phyloP scores from a whole-genome alignment of 805 yeast genomes.

The Myxozyma nipponensis region DNA sequence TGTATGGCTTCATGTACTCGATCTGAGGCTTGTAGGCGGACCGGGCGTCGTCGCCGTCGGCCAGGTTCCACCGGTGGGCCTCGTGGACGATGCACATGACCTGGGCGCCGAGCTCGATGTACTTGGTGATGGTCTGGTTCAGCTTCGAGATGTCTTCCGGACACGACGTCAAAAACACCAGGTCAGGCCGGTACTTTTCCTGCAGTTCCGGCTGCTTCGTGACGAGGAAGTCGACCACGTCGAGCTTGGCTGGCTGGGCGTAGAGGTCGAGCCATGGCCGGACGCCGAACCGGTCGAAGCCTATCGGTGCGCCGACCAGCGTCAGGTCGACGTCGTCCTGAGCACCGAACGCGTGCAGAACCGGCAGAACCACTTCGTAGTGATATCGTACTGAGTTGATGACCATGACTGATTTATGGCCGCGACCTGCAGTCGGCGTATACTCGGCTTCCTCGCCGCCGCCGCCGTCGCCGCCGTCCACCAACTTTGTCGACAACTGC shows the following conservation, averaged over 20 bases:
- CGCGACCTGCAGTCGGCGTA: too few species aligned
- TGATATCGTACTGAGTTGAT: constrained; percentile 25
- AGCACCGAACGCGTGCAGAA: constrained; percentile 11
- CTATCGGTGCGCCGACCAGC: constrained; percentile 4
- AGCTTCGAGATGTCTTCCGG: constrained; percentile 4
- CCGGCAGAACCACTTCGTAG: constrained; percentile 24
- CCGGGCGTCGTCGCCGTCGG: not conserved
- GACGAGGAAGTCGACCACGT: not conserved
- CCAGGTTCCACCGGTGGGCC: constrained; percentile 20
- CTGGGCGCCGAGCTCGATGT: constrained; percentile 14
- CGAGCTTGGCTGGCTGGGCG: constrained; percentile 9
- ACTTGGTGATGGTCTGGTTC: not conserved
- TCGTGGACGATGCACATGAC: constrained; percentile 20
- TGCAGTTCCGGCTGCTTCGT: not conserved
- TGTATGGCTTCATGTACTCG: constrained; percentile 21
- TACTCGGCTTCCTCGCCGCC: not conserved
- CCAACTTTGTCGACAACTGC: too few species aligned
- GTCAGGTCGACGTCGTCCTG: constrained; percentile 15
- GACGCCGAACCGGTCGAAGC: constrained; percentile 3
- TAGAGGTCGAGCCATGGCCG: constrained; percentile 6
- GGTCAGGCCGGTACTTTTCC: constrained; percentile 4
- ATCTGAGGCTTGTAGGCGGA: constrained; percentile 16
- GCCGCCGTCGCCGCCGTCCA: not conserved
- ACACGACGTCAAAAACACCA: constrained; percentile 14
- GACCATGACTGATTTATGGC: not conserved